A percentile compares a stretch with the other conserved stretches of the same genome.
Conservation (phyloP, 768 basidiomycete species). For the Suillus weaverae region DNA sequence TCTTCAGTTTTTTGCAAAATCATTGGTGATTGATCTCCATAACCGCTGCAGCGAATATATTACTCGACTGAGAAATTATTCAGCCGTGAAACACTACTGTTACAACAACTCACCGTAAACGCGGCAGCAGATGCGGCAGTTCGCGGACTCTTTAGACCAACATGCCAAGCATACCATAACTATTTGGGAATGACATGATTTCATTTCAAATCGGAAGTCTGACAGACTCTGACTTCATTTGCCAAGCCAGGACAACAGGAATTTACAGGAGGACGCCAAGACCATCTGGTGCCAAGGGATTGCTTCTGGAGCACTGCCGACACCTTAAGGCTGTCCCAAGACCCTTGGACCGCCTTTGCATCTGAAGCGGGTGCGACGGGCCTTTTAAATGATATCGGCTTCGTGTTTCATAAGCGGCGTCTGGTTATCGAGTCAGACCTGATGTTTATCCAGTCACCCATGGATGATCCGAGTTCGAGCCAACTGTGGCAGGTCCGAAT, state of each 20-base stretch:
- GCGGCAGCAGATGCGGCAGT: background rate
- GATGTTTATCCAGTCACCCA: too few species aligned
- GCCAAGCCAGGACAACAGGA: background rate
- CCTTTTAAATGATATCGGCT: background rate
- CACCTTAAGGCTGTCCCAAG: background rate
- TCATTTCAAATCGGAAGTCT: background rate
- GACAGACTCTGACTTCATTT: slow-evolving; percentile 1
- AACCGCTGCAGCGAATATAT: background rate
- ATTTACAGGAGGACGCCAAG: background rate
- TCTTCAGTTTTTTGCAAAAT: background rate
- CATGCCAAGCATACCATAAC: background rate
- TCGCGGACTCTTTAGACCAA: background rate
- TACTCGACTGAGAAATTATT: background rate
- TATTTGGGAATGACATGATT: background rate
- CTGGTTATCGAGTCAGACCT: background rate
- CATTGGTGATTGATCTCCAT: background rate
- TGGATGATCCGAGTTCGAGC: too few species aligned
- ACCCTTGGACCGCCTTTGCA: background rate
- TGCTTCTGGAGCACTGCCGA: background rate
- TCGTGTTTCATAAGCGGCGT: background rate
- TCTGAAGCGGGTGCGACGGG: background rate
- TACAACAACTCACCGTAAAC: background rate
- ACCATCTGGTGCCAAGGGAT: background rate
- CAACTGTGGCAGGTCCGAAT: background rate
- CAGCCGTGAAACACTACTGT: background rate